phyloP scores from a whole-genome alignment of 257 asterid genomes.

The Linaria vulgaris region DNA sequence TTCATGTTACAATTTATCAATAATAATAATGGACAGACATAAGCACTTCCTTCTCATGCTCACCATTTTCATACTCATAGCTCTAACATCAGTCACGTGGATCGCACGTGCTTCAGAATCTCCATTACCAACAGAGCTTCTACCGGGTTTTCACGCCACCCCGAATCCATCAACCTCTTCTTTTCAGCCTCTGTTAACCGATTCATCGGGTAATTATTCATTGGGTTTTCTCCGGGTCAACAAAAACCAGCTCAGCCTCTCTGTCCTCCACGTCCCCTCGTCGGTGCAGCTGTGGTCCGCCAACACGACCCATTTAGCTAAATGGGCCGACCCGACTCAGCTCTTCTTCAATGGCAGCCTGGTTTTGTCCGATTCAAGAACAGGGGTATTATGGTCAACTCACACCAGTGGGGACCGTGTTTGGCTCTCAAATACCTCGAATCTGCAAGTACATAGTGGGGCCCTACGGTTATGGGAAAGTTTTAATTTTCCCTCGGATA shows the following conservation, averaged over 20 bases:
- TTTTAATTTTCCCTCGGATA: conserved; percentile 73
- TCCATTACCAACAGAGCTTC: conserved; percentile 37
- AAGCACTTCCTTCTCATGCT: conserved; percentile 25
- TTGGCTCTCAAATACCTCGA: conserved; percentile 64
- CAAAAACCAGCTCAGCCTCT: conserved; percentile 43
- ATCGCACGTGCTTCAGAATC: conserved; percentile 30
- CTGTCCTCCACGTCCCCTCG: conserved; percentile 66
- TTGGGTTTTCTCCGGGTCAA: conserved; percentile 72
- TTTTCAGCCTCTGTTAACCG: conserved; percentile 65
- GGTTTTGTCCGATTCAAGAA: conserved; percentile 52
- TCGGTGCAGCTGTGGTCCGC: conserved; percentile 65
- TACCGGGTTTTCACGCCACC: conserved; percentile 53
- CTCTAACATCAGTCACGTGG: conserved; percentile 27
- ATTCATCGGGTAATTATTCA: conserved; percentile 66
- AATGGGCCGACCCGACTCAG: conserved; percentile 57
- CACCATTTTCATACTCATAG: conserved; percentile 11
- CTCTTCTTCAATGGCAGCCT: conserved; percentile 73
- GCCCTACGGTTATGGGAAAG: conserved; percentile 59
- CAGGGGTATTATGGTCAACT: conserved; percentile 86
- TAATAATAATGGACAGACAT: conserved; percentile 21
- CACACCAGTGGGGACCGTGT: conserved; percentile 59
- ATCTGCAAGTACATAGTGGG: conserved; percentile 46
- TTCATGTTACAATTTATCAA: background rate
- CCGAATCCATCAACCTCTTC: conserved; percentile 46
- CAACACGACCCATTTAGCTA: conserved; percentile 37